Evolutionary conservation across 2,329 filamentous ascomycete genomes (phyloP).

Genomic region (Botrytis elliptica): DNA sequence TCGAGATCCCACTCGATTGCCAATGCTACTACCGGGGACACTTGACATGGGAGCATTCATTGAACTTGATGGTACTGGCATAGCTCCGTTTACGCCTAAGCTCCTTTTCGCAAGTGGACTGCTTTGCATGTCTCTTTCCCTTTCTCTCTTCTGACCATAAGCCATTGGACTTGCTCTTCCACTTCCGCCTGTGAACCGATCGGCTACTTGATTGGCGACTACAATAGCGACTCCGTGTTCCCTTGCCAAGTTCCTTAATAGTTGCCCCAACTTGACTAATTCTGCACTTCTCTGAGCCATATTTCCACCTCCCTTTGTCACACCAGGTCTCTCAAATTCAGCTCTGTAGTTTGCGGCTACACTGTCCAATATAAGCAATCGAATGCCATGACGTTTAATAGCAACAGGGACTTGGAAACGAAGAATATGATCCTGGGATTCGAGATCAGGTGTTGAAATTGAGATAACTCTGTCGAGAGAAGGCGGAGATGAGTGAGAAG

Average conservation of each 20-base stretch:
- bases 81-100: neutral
- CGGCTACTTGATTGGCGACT: conserved; percentile 92
- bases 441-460: conserved; percentile 83
- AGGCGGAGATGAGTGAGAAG: conserved; percentile 59
- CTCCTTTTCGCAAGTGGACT: conserved; percentile 28
- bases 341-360: conserved; percentile 94
- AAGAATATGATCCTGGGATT: conserved; percentile 93
- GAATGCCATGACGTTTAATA: conserved; percentile 70
- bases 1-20: neutral
- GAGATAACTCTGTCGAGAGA: conserved; percentile 76
- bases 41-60: conserved; percentile 30
- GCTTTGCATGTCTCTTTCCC: conserved; percentile 25
- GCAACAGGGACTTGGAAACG: conserved; percentile 89
- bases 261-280: conserved; percentile 71
- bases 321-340: conserved; percentile 68
- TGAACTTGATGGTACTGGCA: conserved; percentile 32
- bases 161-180: conserved; percentile 24
- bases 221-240: conserved; percentile 78
- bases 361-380: conserved; percentile 84
- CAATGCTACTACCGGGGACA: conserved; percentile 1
- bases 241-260: conserved; percentile 73
- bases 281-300: conserved; percentile 76
- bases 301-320: conserved; percentile 44
- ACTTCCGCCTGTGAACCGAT: conserved; percentile 60
- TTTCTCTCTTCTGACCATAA: neutral